Conservation (phyloP, 306 rosid species). For the Boehmeria nivea region DNA sequence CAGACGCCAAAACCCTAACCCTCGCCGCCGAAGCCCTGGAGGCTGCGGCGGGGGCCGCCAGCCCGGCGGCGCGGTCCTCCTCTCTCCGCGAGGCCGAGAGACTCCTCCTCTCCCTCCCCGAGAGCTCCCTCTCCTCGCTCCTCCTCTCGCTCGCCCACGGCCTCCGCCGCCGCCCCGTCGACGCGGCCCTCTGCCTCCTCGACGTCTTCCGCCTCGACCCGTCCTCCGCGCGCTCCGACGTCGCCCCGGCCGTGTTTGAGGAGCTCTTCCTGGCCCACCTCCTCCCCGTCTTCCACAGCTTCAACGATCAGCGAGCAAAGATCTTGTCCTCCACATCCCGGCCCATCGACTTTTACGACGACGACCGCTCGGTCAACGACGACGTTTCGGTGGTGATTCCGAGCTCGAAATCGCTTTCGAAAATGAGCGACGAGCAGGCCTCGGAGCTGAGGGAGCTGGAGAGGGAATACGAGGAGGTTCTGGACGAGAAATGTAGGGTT, state of each 20-base stretch:
- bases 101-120: slow-evolving; percentile 48
- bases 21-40: slow-evolving; percentile 46
- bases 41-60: slow-evolving; percentile 16
- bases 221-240: slow-evolving; percentile 53
- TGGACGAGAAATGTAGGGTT: slow-evolving; percentile 60
- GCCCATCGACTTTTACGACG: slow-evolving; percentile 9
- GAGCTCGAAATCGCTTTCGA: slow-evolving; percentile 49
- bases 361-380: slow-evolving; percentile 33
- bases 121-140: slow-evolving; percentile 45
- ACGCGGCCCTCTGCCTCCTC: slow-evolving; percentile 50
- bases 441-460: slow-evolving; percentile 60
- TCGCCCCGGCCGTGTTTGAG: slow-evolving; percentile 64
- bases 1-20: slow-evolving; percentile 37
- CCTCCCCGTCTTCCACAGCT: slow-evolving; percentile 51
- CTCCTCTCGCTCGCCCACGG: slow-evolving; percentile 53
- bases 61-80: slow-evolving; percentile 35
- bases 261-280: slow-evolving; percentile 62
- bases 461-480: slow-evolving; percentile 47
- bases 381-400: slow-evolving; percentile 31
- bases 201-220: slow-evolving; percentile 43
- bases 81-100: slow-evolving; percentile 60
- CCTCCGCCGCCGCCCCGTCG: slow-evolving; percentile 33
- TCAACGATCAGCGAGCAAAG: slow-evolving; percentile 45
- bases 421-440: slow-evolving; percentile 59
- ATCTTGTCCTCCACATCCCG: slow-evolving; percentile 28